Percentiles rank a stretch among this genome's conserved stretches.
These are phyloP conservation scores for Carnegiea gigantea DNA, from an alignment of 179 eudicot species.

Conservation along the genomic window DNA sequence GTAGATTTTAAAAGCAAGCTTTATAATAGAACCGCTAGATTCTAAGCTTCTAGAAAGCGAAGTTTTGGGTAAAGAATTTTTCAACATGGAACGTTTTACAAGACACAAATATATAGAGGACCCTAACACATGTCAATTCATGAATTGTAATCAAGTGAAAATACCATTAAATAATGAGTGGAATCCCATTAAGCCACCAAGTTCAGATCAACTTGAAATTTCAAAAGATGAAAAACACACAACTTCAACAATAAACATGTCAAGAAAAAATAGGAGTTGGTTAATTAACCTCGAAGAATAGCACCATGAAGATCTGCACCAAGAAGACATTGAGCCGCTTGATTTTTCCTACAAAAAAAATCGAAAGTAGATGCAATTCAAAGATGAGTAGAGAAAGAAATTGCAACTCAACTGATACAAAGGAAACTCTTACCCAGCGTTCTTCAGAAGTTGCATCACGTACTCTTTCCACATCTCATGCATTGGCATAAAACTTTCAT, in stretches of 20 bases:
- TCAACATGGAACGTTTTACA: neutral
- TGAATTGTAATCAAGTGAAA: neutral
- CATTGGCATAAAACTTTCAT: constrained; percentile 63
- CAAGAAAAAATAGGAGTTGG: neutral
- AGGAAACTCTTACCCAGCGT: constrained; percentile 46
- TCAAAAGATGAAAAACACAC: too few species aligned
- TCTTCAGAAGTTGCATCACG: constrained; percentile 57
- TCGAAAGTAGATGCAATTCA: neutral
- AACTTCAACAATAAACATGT: neutral
- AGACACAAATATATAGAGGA: neutral
- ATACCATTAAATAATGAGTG: neutral
- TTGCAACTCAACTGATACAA: neutral
- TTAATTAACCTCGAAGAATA: constrained; percentile 55
- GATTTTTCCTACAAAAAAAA: constrained; percentile 56
- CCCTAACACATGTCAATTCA: neutral
- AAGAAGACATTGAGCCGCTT: constrained; percentile 65
- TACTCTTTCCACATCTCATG: constrained; percentile 84
- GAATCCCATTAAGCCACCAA: neutral
- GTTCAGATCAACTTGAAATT: neutral
- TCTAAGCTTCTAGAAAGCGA: neutral
- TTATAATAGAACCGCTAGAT: neutral
- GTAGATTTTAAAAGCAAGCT: neutral
- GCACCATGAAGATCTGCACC: constrained; percentile 92
- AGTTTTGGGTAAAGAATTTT: neutral
- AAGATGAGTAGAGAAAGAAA: neutral